Evolutionary conservation across 306 rosid species (phyloP).

Genomic region (Cicer bijugum): DNA sequence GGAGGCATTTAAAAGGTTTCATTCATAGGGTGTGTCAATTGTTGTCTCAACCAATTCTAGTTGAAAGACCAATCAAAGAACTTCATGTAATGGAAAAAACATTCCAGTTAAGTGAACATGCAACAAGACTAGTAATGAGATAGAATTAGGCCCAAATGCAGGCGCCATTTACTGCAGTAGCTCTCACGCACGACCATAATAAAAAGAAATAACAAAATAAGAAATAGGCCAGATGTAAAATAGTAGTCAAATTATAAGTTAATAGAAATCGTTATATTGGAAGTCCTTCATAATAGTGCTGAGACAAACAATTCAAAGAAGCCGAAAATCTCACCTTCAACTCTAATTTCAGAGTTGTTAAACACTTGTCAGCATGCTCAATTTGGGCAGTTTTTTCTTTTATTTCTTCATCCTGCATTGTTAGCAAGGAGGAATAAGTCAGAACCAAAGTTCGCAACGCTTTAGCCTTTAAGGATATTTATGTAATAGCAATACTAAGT

Average conservation of each 20-base stretch:
- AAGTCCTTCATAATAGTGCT: slow-evolving; percentile 19
- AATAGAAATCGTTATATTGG: slow-evolving; percentile 3
- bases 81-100: slow-evolving; percentile 9
- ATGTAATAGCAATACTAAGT: slow-evolving; percentile 12
- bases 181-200: slow-evolving; percentile 4
- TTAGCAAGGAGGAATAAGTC: slow-evolving; percentile 42
- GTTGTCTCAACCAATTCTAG: slow-evolving; percentile 6
- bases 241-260: neutral
- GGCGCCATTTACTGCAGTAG: neutral
- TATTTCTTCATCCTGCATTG: slow-evolving; percentile 78
- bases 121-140: slow-evolving; percentile 21
- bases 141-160: neutral
- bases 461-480: neutral
- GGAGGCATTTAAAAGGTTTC: neutral
- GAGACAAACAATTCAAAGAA: slow-evolving; percentile 11
- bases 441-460: slow-evolving; percentile 17
- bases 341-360: slow-evolving; percentile 75
- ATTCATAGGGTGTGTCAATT: slow-evolving; percentile 4
- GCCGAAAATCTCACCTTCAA: slow-evolving; percentile 69
- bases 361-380: slow-evolving; percentile 78
- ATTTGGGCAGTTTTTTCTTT: slow-evolving; percentile 70
- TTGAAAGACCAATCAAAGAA: neutral
- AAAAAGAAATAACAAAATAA: neutral
- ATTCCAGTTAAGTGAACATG: slow-evolving; percentile 9
- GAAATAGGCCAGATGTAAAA: slow-evolving; percentile 22